A percentile compares a stretch with the other conserved stretches of the same genome.
Conservation (phyloP, 225 moss, liverwort and hornwort genomes). For the Marchantia polymorpha region DNA sequence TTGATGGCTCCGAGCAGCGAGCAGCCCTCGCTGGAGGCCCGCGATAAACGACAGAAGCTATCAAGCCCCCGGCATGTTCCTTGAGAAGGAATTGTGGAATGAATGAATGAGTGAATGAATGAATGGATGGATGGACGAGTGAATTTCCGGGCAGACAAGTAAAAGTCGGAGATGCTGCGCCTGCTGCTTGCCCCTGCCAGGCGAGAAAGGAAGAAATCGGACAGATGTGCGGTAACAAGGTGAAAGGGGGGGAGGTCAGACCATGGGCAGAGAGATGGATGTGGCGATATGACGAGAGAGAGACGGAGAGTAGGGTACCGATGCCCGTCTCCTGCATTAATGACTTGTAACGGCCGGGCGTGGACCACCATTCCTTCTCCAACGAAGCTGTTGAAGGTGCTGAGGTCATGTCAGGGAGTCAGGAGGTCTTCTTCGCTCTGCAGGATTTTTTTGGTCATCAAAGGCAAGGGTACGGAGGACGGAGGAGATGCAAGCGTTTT, state of each 20-base stretch:
- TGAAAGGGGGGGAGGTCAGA: not conserved
- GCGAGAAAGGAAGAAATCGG: not conserved
- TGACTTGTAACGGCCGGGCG: slow-evolving; percentile 32
- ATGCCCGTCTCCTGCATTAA: slow-evolving; percentile 21
- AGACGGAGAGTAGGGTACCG: not conserved
- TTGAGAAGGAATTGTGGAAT: slow-evolving; percentile 1
- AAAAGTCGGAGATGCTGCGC: not conserved
- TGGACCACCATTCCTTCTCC: slow-evolving; percentile 30
- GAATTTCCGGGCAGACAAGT: not conserved
- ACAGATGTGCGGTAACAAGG: too few relatives aligned
- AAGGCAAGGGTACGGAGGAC: slow-evolving; percentile 19
- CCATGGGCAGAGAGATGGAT: not conserved
- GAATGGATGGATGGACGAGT: not conserved
- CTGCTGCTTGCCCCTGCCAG: not conserved
- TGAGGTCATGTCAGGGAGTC: slow-evolving; percentile 21
- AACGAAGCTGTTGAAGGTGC: slow-evolving; percentile 20
- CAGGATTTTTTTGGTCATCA: slow-evolving; percentile 19
- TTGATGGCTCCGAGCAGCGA: too few relatives aligned
- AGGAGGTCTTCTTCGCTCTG: slow-evolving; percentile 17
- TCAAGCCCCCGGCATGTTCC: not conserved
- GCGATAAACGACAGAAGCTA: not conserved
- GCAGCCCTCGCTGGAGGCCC: not conserved
- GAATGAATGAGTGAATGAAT: not conserved
- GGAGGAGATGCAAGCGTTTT: slow-evolving; percentile 22
- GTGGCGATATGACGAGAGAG: not conserved